phyloP scores from a whole-genome alignment of 2,329 filamentous ascomycete species.

The Aspergillus ochraceus region DNA sequence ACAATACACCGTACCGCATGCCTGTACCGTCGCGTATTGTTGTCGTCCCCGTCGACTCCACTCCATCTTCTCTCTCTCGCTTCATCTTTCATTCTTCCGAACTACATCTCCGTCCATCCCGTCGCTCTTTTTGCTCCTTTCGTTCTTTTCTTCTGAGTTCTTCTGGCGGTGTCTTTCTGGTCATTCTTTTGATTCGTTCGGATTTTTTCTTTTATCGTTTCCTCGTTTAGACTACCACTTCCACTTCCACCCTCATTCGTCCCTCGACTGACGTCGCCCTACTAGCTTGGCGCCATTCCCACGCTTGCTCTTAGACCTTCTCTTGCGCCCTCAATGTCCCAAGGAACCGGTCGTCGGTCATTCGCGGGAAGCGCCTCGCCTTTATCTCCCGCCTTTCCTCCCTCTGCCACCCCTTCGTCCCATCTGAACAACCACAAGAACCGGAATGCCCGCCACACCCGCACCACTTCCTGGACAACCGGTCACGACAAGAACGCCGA shows the following conservation, averaged over 20 bases:
- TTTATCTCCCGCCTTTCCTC: conserved; percentile 12
- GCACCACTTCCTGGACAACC: conserved; percentile 37
- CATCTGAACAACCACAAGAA: conserved; percentile 24
- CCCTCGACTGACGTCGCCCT: neutral
- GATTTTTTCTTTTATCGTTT: neutral
- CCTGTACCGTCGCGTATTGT: conserved; percentile 3
- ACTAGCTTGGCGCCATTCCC: neutral
- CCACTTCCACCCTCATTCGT: conserved; percentile 1
- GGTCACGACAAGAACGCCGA: conserved; percentile 32
- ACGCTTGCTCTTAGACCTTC: conserved; percentile 10
- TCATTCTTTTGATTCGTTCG: too few relatives aligned
- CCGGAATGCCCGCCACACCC: conserved; percentile 37
- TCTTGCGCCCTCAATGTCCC: conserved; percentile 21
- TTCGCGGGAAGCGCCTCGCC: conserved; percentile 7
- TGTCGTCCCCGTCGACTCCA: neutral
- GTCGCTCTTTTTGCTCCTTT: too few relatives aligned
- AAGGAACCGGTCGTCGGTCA: conserved; percentile 17
- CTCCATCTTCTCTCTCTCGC: conserved; percentile 2
- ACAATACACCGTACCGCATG: too few relatives aligned
- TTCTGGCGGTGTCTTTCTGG: too few relatives aligned
- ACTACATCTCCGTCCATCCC: neutral
- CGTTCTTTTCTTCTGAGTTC: too few relatives aligned
- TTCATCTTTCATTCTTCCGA: conserved; percentile 6
- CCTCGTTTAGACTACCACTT: conserved; percentile 2
- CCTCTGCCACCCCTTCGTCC: conserved; percentile 22